phyloP scores from a whole-genome alignment of 768 basidiomycete species.

The Pisolithus microcarpus region DNA sequence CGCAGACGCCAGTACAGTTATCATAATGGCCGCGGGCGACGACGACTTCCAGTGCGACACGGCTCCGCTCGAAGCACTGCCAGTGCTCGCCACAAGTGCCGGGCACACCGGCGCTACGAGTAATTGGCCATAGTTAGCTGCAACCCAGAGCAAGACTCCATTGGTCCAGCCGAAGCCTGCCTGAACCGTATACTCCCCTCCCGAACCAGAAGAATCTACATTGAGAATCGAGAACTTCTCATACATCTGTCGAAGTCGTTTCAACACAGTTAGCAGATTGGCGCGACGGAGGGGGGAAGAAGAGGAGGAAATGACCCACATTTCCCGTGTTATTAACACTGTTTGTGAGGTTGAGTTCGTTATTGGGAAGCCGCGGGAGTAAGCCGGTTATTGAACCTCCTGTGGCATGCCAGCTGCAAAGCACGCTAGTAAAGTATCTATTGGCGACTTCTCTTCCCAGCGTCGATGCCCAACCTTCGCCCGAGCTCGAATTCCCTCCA shows the following conservation, averaged over 20 bases:
- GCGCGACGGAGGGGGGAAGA: background rate
- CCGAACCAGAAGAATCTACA: conserved; percentile 69
- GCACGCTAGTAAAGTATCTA: conserved; percentile 71
- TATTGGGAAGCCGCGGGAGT: conserved; percentile 60
- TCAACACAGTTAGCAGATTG: background rate
- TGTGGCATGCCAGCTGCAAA: conserved; percentile 90
- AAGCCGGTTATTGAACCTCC: conserved; percentile 75
- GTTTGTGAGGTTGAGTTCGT: conserved; percentile 61
- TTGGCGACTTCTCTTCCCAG: conserved; percentile 74
- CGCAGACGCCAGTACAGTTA: conserved; percentile 1
- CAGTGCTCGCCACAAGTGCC: conserved; percentile 17
- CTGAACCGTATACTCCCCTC: conserved; percentile 87
- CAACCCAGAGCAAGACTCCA: conserved; percentile 70
- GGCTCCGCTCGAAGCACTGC: conserved; percentile 5
- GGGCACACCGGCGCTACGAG: conserved; percentile 65
- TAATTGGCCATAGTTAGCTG: conserved; percentile 54
- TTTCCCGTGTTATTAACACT: conserved; percentile 67
- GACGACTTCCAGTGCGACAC: background rate
- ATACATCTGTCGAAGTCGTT: conserved; percentile 53
- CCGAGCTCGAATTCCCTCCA: conserved; percentile 53
- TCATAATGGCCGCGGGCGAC: background rate
- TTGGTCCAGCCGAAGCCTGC: conserved; percentile 89
- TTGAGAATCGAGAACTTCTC: conserved; percentile 81
- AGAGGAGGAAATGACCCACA: conserved; percentile 35
- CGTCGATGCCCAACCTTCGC: conserved; percentile 60